Evolutionary conservation across 2,329 filamentous ascomycete species (phyloP).

Genomic region (Moelleriella libera): DNA sequence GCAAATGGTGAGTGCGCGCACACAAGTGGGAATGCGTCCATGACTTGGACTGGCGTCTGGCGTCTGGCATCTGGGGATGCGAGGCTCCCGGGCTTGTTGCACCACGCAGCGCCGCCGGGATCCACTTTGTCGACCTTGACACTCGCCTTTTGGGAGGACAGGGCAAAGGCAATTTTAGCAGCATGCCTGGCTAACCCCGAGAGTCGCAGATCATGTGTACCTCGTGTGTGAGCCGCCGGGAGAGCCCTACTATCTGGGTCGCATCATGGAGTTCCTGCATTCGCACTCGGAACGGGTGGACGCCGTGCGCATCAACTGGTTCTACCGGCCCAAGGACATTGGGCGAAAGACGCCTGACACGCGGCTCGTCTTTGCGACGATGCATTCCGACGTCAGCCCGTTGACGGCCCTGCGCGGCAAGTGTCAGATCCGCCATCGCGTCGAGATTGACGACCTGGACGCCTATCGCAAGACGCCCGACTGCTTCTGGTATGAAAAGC

Average conservation of each 20-base stretch:
- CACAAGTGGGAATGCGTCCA: not conserved
- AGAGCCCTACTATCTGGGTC: slow-evolving; percentile 92
- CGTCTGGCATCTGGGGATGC: not conserved
- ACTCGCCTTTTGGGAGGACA: not conserved
- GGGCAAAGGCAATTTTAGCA: slow-evolving; percentile 4
- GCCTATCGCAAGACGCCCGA: slow-evolving; percentile 74
- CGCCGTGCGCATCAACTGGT: slow-evolving; percentile 91
- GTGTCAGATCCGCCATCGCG: slow-evolving; percentile 78
- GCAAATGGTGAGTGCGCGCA: slow-evolving; percentile 59
- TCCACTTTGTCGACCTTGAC: slow-evolving; percentile 2
- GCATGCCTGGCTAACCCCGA: slow-evolving; percentile 3
- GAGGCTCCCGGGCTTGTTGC: not conserved
- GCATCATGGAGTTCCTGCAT: slow-evolving; percentile 97
- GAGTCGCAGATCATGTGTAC: slow-evolving; percentile 61
- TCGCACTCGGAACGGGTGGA: slow-evolving; percentile 59
- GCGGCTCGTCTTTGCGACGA: slow-evolving; percentile 83
- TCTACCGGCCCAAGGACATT: slow-evolving; percentile 92
- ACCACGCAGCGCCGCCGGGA: slow-evolving; percentile 5
- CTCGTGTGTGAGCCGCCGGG: slow-evolving; percentile 94
- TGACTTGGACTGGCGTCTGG: not conserved
- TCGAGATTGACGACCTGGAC: slow-evolving; percentile 71
- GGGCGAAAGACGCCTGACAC: slow-evolving; percentile 84
- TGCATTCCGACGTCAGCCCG: slow-evolving; percentile 96
- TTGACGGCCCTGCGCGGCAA: slow-evolving; percentile 86
- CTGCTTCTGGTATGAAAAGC: slow-evolving; percentile 91